These are phyloP conservation scores for Mycena latifolia DNA, from an alignment of 768 basidiomycete genomes.

Conservation along the genomic window DNA sequence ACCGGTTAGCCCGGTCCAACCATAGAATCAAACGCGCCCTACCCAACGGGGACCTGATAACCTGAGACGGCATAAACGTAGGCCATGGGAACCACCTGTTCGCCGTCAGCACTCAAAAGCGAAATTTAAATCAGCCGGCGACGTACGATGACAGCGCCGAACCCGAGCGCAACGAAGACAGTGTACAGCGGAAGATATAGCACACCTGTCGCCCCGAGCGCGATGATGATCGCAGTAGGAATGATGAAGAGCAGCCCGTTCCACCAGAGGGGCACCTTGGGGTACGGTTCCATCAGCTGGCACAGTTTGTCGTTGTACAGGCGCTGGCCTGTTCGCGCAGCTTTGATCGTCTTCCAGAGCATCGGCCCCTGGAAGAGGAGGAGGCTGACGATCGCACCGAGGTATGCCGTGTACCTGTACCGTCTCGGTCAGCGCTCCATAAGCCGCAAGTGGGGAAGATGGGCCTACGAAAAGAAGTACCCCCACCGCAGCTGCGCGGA, in stretches of 20 bases:
- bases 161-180: conserved; percentile 39
- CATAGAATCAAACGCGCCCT: not conserved
- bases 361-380: conserved; percentile 41
- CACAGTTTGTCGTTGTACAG: conserved; percentile 38
- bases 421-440: not conserved
- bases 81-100: conserved; percentile 29
- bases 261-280: conserved; percentile 42
- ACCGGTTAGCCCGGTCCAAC: not conserved
- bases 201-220: conserved; percentile 37
- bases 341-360: conserved; percentile 33
- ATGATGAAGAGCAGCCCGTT: conserved; percentile 37
- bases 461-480: conserved; percentile 21
- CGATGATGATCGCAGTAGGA: conserved; percentile 34
- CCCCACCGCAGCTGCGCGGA: conserved; percentile 41
- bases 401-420: conserved; percentile 38
- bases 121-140: not conserved
- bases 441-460: not conserved
- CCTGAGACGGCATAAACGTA: conserved; percentile 41
- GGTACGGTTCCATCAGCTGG: conserved; percentile 41
- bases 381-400: conserved; percentile 39
- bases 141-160: conserved; percentile 39
- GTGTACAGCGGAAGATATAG: conserved; percentile 42
- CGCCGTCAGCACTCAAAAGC: not conserved
- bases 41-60: conserved; percentile 36
- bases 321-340: conserved; percentile 6